Percentiles rank a stretch among this genome's conserved stretches.
phyloP scores from a whole-genome alignment of 805 yeast species.

The Saccharomycopsis sp. region DNA sequence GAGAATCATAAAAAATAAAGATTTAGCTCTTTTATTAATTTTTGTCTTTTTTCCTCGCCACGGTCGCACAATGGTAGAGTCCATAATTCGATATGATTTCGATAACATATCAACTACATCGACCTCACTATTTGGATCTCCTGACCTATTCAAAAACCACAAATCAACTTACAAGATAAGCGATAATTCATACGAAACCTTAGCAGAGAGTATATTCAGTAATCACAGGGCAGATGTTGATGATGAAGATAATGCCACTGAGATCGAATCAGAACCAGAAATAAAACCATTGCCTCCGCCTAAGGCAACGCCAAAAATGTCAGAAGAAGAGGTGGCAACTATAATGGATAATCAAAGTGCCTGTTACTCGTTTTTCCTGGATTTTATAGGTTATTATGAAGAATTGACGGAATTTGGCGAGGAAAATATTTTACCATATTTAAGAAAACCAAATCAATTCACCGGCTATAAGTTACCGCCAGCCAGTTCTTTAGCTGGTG shows the following conservation, averaged over 20 bases:
- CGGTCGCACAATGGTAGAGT: too few relatives aligned
- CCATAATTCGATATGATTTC: neutral
- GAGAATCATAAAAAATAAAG: too few relatives aligned
- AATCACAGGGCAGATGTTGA: neutral
- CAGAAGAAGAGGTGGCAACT: neutral
- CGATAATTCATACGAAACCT: slow-evolving; percentile 9
- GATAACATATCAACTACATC: too few relatives aligned
- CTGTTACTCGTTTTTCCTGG: slow-evolving; percentile 20
- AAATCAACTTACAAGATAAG: neutral
- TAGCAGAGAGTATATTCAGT: slow-evolving; percentile 16
- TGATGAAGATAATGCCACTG: slow-evolving; percentile 10
- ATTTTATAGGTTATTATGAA: slow-evolving; percentile 20
- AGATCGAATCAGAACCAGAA: slow-evolving; percentile 12
- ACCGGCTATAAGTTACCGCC: neutral
- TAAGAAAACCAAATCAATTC: neutral
- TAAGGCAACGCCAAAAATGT: slow-evolving; percentile 1
- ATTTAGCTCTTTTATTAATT: too few relatives aligned
- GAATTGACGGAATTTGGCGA: slow-evolving; percentile 1
- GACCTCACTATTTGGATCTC: neutral
- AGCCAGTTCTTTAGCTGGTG: neutral
- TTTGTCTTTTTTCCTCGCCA: too few relatives aligned
- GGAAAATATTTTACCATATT: neutral
- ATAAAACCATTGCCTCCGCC: neutral
- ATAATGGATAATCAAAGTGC: slow-evolving; percentile 7
- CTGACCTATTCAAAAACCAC: neutral